Percentiles rank a stretch among this genome's conserved stretches.
Conservation (phyloP, 148 eudicot species). For the Spergularia marina region DNA sequence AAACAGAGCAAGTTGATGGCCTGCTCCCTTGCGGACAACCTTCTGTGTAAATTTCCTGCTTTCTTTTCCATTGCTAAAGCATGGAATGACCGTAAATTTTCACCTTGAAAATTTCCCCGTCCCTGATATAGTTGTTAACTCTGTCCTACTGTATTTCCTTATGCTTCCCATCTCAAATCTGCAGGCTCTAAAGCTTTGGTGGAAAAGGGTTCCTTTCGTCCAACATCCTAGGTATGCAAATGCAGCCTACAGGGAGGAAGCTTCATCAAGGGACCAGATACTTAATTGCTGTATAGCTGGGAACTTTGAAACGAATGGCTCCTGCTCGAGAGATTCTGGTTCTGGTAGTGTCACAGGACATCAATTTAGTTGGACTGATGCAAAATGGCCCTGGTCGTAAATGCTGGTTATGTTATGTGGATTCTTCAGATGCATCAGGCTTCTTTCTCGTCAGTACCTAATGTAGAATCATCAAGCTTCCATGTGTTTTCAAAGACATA, state of each 20-base stretch:
- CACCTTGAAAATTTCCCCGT: no score
- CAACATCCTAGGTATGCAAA: conserved; percentile 81
- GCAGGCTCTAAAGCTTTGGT: conserved; percentile 91
- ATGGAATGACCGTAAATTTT: no score
- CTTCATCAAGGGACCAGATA: conserved; percentile 47
- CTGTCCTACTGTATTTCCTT: background rate
- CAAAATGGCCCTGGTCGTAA: conserved; percentile 91
- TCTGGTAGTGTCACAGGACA: conserved; percentile 21
- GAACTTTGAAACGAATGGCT: conserved; percentile 21
- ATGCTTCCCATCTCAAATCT: background rate
- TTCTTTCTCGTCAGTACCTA: no score
- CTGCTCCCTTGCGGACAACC: no score
- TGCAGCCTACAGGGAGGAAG: conserved; percentile 65
- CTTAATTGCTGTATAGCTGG: conserved; percentile 36
- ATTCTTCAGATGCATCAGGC: background rate
- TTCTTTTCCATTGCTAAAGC: no score
- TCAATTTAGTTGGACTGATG: conserved; percentile 73
- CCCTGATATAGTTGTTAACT: no score
- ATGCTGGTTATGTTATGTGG: background rate
- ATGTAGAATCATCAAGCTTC: no score
- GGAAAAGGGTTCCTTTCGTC: conserved; percentile 71
- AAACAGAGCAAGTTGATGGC: no score
- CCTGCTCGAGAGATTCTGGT: conserved; percentile 13
- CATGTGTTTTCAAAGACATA: no score
- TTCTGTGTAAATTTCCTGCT: no score